Base-by-base conservation (phyloP, 2,329 filamentous ascomycete species). In the Huntiella omanensis region DNA sequence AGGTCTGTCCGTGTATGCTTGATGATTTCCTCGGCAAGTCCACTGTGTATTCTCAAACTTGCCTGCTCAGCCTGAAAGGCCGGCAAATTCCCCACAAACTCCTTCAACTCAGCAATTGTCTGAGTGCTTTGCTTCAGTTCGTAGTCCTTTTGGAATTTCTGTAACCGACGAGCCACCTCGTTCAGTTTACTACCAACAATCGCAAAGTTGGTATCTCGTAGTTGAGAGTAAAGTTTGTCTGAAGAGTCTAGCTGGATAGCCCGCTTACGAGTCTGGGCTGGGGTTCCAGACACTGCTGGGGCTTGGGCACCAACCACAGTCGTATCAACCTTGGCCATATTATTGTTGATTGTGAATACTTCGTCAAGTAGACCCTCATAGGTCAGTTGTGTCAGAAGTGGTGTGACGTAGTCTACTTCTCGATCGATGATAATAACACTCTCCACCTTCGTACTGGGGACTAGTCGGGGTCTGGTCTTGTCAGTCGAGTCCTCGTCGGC, bases 291-390 rank as follows among this genome's bases (percentile, higher is more conserved):
- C 44, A 73, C 69, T 48, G 77, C 75, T 32, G 80, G 69, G 19
- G 78, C 69, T 32, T 50, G 48, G n/a, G 73, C 72, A 8, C 88
- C 88, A 7, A 95, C 77, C 50, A 96, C 75, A 1, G 86, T 86
- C 2, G 85, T 84, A 58, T 96, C 88, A 16, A 96, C 77, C 58
- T 96, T 91, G 34, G 84, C 80, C 58, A 93, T 86, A 56, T 92
- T 96, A 57, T 95, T 82, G 53, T 83, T 76, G 51, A 98, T 93
- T 32, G 82, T 80, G 57, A 93, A 92, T 12, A 91, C 72, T 59
- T 98, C 91, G 57, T 98, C 92, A 46, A 98, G 80, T 19, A 98
- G 68, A 3, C 91, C 91, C 63, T 98, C 88, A 56, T 98, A 98
- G 1, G 91, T 98, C 51, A 98, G 67, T 59, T 98, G 91, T 0